Base-by-base conservation (phyloP, 768 basidiomycete genomes). In the Cystofilobasidium capitatum region DNA sequence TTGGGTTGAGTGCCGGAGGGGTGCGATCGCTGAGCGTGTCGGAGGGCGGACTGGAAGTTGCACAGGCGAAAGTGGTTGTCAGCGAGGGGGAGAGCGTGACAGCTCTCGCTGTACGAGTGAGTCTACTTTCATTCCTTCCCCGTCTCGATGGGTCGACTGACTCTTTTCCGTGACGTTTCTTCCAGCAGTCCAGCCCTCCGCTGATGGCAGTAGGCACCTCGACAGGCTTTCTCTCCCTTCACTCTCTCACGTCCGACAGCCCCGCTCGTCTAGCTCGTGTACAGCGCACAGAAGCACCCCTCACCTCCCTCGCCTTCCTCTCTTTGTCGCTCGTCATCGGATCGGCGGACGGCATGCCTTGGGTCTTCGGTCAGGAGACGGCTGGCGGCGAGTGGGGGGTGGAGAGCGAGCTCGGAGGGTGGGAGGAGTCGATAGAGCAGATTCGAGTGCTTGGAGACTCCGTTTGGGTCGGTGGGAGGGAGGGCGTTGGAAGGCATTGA, bases 341-440 rank as follows among this genome's bases (percentile, higher is more conserved):
- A n/a, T n/a, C 39, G 1, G 42, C 55, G 12, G 65, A 66, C 45
- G 65, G 65, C 22, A 59, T 66, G 65, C 65, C 65, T 24, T 66
- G 57, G 57, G 35, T 66, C 44, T 47, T 37, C 9, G 62, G 31
- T 2, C 33, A 45, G n/a, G 26, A 7, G 9, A 29, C 49, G 3
- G 7, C 10, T 2, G n/a, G 31, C 0, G 36, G 35, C 33, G 39
- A 47, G 35, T 64, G 62, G 62, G 55, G 58, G 9, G 65, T 66
- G 29, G 33, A 39, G 13, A 55, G 57, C 20, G 65, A 66, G 31
- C 47, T 66, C 3, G 47, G 42, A 8, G 65, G 65, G 13, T 66
- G 40, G 42, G 65, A 66, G 33, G 65, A 66, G 37, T 26, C 65
- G 36, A 59, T 66, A 20, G 58, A 47, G 22, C 17, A 40, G 16